Percentiles rank a stretch among this genome's conserved stretches.
Evolutionary conservation across 371 early-diverging fungal genomes (phyloP).

Genomic region (Enteropsectra breve): DNA sequence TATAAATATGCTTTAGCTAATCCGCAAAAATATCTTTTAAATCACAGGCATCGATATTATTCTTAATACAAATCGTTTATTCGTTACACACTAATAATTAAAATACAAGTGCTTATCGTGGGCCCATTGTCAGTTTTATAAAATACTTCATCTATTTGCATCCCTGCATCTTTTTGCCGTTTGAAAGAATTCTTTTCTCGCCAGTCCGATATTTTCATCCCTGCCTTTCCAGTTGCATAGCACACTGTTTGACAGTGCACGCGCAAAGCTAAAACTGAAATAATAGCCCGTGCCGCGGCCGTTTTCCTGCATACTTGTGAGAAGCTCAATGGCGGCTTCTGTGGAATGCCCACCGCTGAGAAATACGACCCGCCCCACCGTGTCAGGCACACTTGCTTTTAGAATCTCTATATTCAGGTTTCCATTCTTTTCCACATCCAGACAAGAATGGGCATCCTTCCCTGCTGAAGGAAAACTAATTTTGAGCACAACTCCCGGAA

Average conservation of each 20-base stretch:
- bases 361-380: constrained; percentile 66
- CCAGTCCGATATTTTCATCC: constrained; percentile 62
- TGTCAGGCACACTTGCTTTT: constrained; percentile 63
- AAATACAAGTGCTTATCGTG: no score
- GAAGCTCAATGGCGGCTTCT: constrained; percentile 63
- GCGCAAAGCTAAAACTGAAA: constrained; percentile 65
- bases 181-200: constrained; percentile 58
- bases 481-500: constrained; percentile 65
- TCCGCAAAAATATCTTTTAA: no score
- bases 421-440: no score
- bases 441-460: constrained; percentile 61
- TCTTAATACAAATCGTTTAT: no score
- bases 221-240: constrained; percentile 63
- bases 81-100: no score
- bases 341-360: constrained; percentile 66
- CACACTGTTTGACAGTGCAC: constrained; percentile 64
- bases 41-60: no score
- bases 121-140: no score
- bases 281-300: constrained; percentile 61
- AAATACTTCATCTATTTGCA: no score
- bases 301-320: constrained; percentile 61
- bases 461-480: constrained; percentile 65
- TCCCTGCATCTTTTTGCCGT: neutral
- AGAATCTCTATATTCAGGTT: constrained; percentile 62
- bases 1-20: no score